Percentiles rank a stretch among this genome's conserved stretches.
Conservation (phyloP, 345 rosid species). For the rapeseed (Brassica napus) region DNA sequence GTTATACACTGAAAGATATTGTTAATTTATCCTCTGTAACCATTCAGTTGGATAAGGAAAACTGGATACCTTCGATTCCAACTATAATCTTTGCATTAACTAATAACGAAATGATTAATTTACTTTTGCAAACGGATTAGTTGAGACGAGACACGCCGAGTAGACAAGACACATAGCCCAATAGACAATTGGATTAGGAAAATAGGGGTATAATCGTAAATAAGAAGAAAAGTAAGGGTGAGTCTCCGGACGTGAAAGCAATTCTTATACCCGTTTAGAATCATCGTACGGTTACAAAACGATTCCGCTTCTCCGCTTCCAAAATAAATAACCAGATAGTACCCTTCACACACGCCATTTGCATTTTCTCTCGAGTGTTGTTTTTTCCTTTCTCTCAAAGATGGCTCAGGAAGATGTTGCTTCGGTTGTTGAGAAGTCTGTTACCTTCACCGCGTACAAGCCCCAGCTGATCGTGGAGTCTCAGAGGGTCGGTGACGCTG, state of each 20-base stretch:
- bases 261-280: not conserved
- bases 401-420: not conserved
- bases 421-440: not conserved
- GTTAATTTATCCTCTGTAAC: not conserved
- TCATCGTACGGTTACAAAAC: not conserved
- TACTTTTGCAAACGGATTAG: not conserved
- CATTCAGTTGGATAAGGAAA: not conserved
- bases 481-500: not conserved
- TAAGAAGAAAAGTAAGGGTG: not conserved
- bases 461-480: not conserved
- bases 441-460: not conserved
- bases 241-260: not conserved
- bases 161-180: not conserved
- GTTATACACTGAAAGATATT: not conserved
- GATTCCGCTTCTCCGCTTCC: conserved; percentile 1
- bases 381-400: not conserved
- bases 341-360: not conserved
- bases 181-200: not conserved
- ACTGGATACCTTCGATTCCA: not conserved
- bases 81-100: not conserved
- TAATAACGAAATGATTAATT: not conserved
- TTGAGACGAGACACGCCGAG: not conserved
- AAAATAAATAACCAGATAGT: not conserved
- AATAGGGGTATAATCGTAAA: not conserved
- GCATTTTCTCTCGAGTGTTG: not conserved